Evolutionary conservation across 148 eudicot species (phyloP), one percentile per base, ranked within the genome.

Genomic region (Hydrangea macrophylla): DNA sequence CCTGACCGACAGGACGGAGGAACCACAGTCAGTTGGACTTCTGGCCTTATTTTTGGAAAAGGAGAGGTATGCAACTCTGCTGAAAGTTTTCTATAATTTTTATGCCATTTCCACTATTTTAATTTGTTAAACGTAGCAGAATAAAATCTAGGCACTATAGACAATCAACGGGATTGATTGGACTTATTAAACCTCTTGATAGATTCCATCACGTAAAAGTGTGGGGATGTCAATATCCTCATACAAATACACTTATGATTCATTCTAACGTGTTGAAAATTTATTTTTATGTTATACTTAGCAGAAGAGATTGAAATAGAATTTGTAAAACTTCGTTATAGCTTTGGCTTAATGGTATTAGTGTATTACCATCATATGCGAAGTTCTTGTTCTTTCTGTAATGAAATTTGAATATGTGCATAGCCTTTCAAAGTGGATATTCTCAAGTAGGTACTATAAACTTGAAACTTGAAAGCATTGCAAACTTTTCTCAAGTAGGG

Each of bases 21-120:
- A 24, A 76, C 63, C 64, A 64, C 50, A 56, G 83, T 82, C 62
- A 82, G 73, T 79, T 86, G 91, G 91, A 86, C 91, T 6, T 86
- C 88, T 63, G 91, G 91, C 57, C 67, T 86, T 60, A 75, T 86
- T 51, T 86, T 86, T 72, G 88, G 91, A 26, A 86, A 78, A 76
- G 91, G 91, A 68, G 78, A 86, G 91, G 91, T 86, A 80, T 20
- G 55, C 69, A 33, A 73, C 13, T 18, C 36, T 55, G 57, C 8
- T 35, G 64, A 48, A 30, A 1, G 58, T 45, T 50, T 32, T 67
- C 25, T 20, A n/a, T 22, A 56, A 13, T 30, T 58, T 37, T 63
- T 42, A 5, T 18, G 57, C 24, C 3, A 8, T 67, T 68, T 32
- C 25, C 36, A 53, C 2, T 42, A 42, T 42, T 11, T 42, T 42